These are phyloP conservation scores for Acanthamoeba sp. DNA, from an alignment of 208 protist genomes.

Conservation along the genomic window DNA sequence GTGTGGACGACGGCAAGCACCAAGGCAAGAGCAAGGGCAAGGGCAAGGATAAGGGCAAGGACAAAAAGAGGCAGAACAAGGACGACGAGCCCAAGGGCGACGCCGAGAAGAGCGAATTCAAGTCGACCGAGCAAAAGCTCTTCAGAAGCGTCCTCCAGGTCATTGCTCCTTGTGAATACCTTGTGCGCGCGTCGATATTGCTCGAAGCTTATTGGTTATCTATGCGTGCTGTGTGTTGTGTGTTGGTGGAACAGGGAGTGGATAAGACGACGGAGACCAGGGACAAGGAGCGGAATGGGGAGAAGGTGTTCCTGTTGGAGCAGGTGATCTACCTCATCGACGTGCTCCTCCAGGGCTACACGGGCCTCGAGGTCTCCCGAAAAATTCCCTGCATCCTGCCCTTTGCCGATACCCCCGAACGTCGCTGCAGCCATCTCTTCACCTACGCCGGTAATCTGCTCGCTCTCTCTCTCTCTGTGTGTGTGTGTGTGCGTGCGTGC, in stretches of 20 bases:
- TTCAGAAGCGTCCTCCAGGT: neutral
- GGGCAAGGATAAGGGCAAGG: neutral
- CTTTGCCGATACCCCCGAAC: neutral
- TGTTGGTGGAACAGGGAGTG: neutral
- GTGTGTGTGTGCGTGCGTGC: too few relatives aligned
- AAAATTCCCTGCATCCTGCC: constrained; percentile 6
- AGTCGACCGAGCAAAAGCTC: neutral
- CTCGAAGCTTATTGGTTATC: neutral
- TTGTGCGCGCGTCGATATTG: neutral
- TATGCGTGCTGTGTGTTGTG: neutral
- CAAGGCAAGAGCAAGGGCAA: neutral
- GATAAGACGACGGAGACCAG: neutral
- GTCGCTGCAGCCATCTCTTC: neutral
- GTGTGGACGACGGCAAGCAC: neutral
- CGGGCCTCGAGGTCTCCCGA: neutral
- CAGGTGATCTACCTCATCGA: constrained; percentile 52
- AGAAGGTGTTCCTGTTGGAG: neutral
- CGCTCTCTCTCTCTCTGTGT: neutral
- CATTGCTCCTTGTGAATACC: neutral
- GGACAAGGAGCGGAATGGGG: neutral
- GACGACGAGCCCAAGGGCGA: neutral
- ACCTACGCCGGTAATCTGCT: neutral
- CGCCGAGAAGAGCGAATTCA: neutral
- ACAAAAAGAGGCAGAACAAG: neutral
- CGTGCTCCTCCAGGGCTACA: constrained; percentile 25